Base-by-base conservation (phyloP, 2,329 filamentous ascomycete species). In the Talaromyces sp. region DNA sequence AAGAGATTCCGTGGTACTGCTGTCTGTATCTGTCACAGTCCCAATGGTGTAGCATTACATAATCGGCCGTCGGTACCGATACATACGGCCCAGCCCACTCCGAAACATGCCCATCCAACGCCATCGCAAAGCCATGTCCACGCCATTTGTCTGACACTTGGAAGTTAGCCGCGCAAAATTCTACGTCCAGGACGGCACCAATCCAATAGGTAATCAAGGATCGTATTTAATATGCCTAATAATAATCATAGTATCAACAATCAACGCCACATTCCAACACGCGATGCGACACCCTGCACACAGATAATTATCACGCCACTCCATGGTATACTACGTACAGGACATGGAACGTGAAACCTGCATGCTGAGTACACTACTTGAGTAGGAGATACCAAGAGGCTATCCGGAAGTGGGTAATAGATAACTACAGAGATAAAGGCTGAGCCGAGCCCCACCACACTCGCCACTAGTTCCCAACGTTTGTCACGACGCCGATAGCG, bases 1-100 rank as follows among this genome's bases (percentile, higher is more conserved):
- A 58, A 41, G 56, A 14, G n/a, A 27, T n/a, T 24, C 19, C 13
- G 22, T 43, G 47, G 47, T 31, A 31, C 27, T 1, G 11, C 41
- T 43, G 41, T 43, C 14, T 13, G 37, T 39, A 39, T 39, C 10
- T 39, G 37, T 39, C 0, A 16, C 13, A 7, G 27, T 6, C 16
- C 16, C 8, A 16, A 27, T 50, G 47, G 47, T 31, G 47, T 31
- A 16, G 24, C 24, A 31, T 50, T n/a, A 52, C 49, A 33, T 52
- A 33, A 52, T 33, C 14, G 24, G n/a, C 24, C 24, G n/a, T n/a
- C 14, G 19, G 24, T 43, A 41, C 22, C 52, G n/a, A 58, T 45
- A 43, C 37, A 59, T 41, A 59, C 56, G 56, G 56, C 3, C 56
- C 56, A 59, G 56, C 27, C 56, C 56, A 45, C 56, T 59, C 56